Evolutionary conservation across 345 rosid genomes (phyloP), one percentile per base, ranked within the genome.

Genomic region (Populus euphratica): DNA sequence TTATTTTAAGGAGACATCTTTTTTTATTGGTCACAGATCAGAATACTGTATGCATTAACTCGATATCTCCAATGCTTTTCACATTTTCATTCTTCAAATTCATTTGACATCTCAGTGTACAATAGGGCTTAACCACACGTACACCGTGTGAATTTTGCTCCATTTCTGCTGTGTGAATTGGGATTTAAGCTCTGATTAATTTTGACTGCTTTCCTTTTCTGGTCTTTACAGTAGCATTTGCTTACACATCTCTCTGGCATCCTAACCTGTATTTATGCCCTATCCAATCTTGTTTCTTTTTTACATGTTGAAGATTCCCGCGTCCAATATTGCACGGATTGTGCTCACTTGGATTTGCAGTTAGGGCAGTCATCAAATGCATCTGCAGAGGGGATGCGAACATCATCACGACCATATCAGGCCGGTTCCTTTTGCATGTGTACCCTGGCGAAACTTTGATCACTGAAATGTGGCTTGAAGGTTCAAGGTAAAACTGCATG

Each of bases 241-340:
- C 47, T 70, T 72, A n/a, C 36, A 0, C 23, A 50, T 47, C 61
- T 56, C 17, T 56, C 13, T 20, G 27, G 2, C 9, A 17, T 64
- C 23, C 29, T 18, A 2, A 73, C 54, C 35, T 8, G 38, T 17
- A 29, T 66, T 16, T 25, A 6, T 43, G 3, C 67, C 67, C 69
- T 25, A 33, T 38, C 50, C 73, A 35, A 17, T 63, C 59, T 38
- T 44, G 52, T 43, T 82, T 47, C 73, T 47, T 70, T 76, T 10
- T 13, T 23, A 43, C 69, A 23, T 29, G 62, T 77, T 76, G 65
- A 61, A 90, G 99, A 69, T 96, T 92, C 86, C 83, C 93, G 36
- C 89, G 84, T 59, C 98, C 99, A 50, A 91, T 93, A 87, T 73
- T 92, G 91, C 99, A 93, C 66, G 97, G 98, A 72, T 79, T 93